These are phyloP conservation scores for Bruguiera parviflora DNA, from an alignment of 345 rosid genomes.

Conservation along the genomic window DNA sequence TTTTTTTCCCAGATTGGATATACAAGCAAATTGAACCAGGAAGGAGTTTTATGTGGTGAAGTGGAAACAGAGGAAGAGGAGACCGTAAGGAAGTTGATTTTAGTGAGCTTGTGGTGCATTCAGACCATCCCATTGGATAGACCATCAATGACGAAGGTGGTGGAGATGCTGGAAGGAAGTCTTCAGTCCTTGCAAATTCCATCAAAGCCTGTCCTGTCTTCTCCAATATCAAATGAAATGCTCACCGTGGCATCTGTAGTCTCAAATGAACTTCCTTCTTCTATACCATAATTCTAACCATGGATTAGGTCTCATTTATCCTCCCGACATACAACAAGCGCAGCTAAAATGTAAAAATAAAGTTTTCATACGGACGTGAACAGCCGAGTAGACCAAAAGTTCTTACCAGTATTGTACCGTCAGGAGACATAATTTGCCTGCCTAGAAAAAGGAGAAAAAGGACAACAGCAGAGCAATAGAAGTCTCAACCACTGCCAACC, in stretches of 20 bases:
- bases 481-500: no score
- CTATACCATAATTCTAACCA: background rate
- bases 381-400: no score
- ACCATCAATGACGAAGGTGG: conserved; percentile 24
- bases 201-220: conserved; percentile 9
- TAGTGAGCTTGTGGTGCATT: conserved; percentile 30
- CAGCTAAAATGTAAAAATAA: background rate
- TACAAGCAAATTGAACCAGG: conserved; percentile 8
- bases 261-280: background rate
- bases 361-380: background rate
- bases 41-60: background rate
- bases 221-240: background rate
- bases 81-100: conserved; percentile 1
- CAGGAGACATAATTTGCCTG: no score
- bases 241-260: background rate
- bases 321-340: background rate
- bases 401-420: no score
- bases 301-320: background rate
- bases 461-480: no score
- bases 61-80: conserved; percentile 11
- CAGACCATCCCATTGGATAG: conserved; percentile 18
- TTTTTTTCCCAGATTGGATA: conserved; percentile 10
- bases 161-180: conserved; percentile 21
- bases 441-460: no score
- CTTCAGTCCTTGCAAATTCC: conserved; percentile 19